Base-by-base conservation (phyloP, 495 filamentous ascomycete species). In the Apiosordaria backusii region DNA sequence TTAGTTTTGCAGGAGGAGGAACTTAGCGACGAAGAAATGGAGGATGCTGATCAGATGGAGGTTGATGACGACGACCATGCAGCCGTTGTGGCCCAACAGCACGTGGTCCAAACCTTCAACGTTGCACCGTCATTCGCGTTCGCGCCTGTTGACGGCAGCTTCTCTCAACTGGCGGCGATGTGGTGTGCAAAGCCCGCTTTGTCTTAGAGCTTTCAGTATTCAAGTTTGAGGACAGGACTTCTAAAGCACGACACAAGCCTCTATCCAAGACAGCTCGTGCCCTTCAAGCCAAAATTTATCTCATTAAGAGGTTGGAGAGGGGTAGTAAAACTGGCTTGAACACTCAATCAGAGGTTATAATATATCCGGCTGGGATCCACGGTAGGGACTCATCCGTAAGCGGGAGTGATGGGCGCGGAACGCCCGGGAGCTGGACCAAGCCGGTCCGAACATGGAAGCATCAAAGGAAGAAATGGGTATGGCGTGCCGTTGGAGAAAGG, bases 121-220 rank as follows among this genome's bases (percentile, higher is more conserved):
- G 82, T 84, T 35, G 87, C 85, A 1, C 88, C 90, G 24, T 83
- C 90, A 6, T 91, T 88, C 76, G 88, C 89, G 10, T 82, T 95
- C 77, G 91, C 91, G 26, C 86, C 91, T 50, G 86, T 95, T 53
- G 84, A 86, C 61, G 88, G 92, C 61, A 79, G 96, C 71, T 96
- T 96, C 74, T 85, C 88, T 68, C 86, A 87, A 63, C 89, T 97
- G 19, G 87, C 87, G 1, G 82, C 78, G 13, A 68, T 90, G 61
- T 87, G 85, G 70, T 80, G 81, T 7, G 72, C 81, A 23, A 87
- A 85, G 65, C 77, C 81, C 0, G 57, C 67, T 22, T 67, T 63
- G 27, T 62, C 68, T 52, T 71, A 35, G 62, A 10, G 26, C 7
- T 57, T 45, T 45, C 35, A 15, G 10, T 15, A 45, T 45, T 2